Evolutionary conservation across 805 yeast species (phyloP).

Genomic region (Teunomyces pallodes): DNA sequence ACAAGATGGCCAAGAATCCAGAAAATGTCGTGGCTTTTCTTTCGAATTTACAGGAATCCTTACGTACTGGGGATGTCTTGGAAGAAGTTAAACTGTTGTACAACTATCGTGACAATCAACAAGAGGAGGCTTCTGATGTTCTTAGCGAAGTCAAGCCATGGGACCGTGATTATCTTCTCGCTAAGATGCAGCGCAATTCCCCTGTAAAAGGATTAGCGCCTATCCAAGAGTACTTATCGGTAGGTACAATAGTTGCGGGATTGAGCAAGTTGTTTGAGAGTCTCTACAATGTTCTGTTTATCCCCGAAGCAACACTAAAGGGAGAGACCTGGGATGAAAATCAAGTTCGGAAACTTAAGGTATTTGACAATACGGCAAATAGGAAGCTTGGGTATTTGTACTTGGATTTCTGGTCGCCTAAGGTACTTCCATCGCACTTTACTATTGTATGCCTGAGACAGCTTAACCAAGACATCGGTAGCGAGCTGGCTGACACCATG

Average conservation of each 20-base stretch:
- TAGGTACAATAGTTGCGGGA: conserved; percentile 85
- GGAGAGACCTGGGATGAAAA: conserved; percentile 85
- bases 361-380: conserved; percentile 54
- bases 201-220: conserved; percentile 27
- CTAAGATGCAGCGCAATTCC: conserved; percentile 16
- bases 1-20: conserved; percentile 86
- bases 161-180: conserved; percentile 75
- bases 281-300: conserved; percentile 75
- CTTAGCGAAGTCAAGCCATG: conserved; percentile 67
- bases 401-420: conserved; percentile 80
- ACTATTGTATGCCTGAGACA: conserved; percentile 93
- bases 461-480: conserved; percentile 45
- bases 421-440: conserved; percentile 88
- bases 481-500: conserved; percentile 23
- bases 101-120: conserved; percentile 20
- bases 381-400: conserved; percentile 74
- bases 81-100: conserved; percentile 56
- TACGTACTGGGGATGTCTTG: conserved; percentile 48
- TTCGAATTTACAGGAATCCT: conserved; percentile 50
- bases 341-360: conserved; percentile 80
- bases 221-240: conserved; percentile 71
- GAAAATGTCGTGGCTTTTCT: conserved; percentile 72
- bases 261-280: conserved; percentile 65
- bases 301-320: conserved; percentile 55
- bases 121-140: not conserved